Percentiles rank a stretch among this genome's conserved stretches.
These are phyloP conservation scores for Glarea lozoyensis DNA, from an alignment of 495 filamentous ascomycete genomes.

Conservation along the genomic window DNA sequence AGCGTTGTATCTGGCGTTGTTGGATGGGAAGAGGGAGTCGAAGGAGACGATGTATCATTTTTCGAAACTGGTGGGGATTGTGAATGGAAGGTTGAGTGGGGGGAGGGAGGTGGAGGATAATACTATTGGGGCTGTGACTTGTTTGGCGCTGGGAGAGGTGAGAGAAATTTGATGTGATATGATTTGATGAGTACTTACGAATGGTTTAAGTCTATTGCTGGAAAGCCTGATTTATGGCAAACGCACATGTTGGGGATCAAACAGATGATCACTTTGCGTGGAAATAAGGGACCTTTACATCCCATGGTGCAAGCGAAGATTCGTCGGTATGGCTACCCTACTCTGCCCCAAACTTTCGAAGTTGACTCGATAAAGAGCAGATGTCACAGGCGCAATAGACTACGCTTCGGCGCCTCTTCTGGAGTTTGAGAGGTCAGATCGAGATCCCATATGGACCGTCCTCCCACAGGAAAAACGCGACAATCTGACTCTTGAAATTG, in stretches of 20 bases:
- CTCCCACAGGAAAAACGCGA: neutral
- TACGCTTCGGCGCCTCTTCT: slow-evolving; percentile 5
- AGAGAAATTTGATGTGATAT: neutral
- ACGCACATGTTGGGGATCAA: slow-evolving; percentile 14
- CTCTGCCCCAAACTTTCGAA: neutral
- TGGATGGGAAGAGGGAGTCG: slow-evolving; percentile 4
- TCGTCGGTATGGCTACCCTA: slow-evolving; percentile 2
- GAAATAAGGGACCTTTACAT: neutral
- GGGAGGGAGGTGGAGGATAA: neutral
- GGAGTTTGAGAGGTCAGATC: neutral
- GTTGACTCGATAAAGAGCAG: slow-evolving; percentile 5
- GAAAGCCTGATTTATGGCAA: slow-evolving; percentile 5
- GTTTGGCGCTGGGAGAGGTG: slow-evolving; percentile 13
- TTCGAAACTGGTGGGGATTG: slow-evolving; percentile 1
- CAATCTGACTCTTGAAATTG: neutral
- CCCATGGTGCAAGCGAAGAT: slow-evolving; percentile 7
- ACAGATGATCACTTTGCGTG: slow-evolving; percentile 4
- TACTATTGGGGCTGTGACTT: slow-evolving; percentile 13
- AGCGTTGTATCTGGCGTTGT: slow-evolving; percentile 1
- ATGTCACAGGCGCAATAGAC: slow-evolving; percentile 16
- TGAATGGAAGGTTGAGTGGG: slow-evolving; percentile 4
- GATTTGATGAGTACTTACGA: neutral
- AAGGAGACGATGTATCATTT: slow-evolving; percentile 7
- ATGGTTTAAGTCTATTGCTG: slow-evolving; percentile 2
- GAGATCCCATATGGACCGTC: slow-evolving; percentile 1